A percentile compares a stretch with the other conserved stretches of the same genome.
These are phyloP conservation scores for Lipomyces mesembrius DNA, from an alignment of 805 yeast species.

Conservation along the genomic window DNA sequence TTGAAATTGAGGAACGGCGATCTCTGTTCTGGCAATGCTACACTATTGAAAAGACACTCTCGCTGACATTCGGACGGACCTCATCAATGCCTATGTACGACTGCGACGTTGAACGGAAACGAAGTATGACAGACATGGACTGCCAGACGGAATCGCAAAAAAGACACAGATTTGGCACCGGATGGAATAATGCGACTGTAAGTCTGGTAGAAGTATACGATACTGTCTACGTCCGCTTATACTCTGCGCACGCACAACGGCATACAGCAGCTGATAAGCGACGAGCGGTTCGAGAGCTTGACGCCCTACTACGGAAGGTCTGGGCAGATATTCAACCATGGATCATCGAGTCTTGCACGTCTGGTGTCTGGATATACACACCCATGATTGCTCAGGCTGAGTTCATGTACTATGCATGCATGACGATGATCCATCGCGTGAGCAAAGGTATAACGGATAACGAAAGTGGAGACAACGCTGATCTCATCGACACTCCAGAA, in stretches of 20 bases:
- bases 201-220: constrained; percentile 18
- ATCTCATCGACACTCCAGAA: constrained; percentile 7
- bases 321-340: constrained; percentile 17
- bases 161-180: constrained; percentile 8
- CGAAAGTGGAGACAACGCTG: constrained; percentile 7
- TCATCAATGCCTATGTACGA: constrained; percentile 24
- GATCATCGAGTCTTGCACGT: constrained; percentile 6
- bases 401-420: constrained; percentile 13
- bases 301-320: constrained; percentile 8
- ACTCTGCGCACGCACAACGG: constrained; percentile 24
- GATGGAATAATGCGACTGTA: background rate
- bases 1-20: constrained; percentile 24
- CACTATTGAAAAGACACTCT: constrained; percentile 18
- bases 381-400: constrained; percentile 16
- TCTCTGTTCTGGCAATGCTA: constrained; percentile 17
- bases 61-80: constrained; percentile 26
- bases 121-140: constrained; percentile 3
- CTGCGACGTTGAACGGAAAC: constrained; percentile 18
- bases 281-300: constrained; percentile 20
- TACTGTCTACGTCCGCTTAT: constrained; percentile 22
- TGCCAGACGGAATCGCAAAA: constrained; percentile 10
- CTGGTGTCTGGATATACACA: background rate
- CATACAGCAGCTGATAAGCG: constrained; percentile 19
- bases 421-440: constrained; percentile 30
- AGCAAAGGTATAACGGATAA: constrained; percentile 9